Evolutionary conservation across 1,139 yeast species (phyloP), one percentile per base, ranked within the genome.

Genomic region (Entelexis paramagnoliae): DNA sequence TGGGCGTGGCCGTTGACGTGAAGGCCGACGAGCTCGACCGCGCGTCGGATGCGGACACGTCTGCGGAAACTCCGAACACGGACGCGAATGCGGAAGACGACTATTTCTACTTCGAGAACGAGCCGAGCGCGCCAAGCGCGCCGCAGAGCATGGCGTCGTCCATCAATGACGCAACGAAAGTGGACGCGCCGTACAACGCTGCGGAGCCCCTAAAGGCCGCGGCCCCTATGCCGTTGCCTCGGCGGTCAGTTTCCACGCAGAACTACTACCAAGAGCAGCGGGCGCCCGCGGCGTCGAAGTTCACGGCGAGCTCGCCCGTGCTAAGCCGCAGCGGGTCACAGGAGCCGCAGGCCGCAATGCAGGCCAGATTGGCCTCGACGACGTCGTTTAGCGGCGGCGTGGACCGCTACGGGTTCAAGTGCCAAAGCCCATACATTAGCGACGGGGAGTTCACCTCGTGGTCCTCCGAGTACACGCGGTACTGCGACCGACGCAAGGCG

Each of bases 321-420:
- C 29, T 42, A 4, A 32, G 36, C 14, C 46, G 36, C 14, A 30
- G 20, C 17, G 36, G 13, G 3, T 42, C 46, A 9, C 46, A 30
- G 22, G 36, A 30, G 14, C 32, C 36, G 8, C 46, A 30, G 24
- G 36, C 46, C 2, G 4, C 29, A 2, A 32, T 20, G 4, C 46
- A 42, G 14, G 46, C 46, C 8, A 19, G 40, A 4, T 24, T 41
- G 14, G 41, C 59, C 2, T 57, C 59, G 3, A 54, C 54, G 10
- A 49, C 52, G 11, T 52, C 59, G 8, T 49, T 50, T 43, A 48
- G 48, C n/a, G 16, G 48, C 5, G 60, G 61, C 13, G 50, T 57
- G 51, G 97, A 89, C 65, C 68, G 89, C 46, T 89, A 89, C 63
- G 97, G 97, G 1, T 89, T 89, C 68, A 80, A 78, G 59, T 88